Percentiles rank a stretch among this genome's conserved stretches.
phyloP scores from a whole-genome alignment of 2,329 filamentous ascomycete genomes.

The Zymoseptoria tritici region DNA sequence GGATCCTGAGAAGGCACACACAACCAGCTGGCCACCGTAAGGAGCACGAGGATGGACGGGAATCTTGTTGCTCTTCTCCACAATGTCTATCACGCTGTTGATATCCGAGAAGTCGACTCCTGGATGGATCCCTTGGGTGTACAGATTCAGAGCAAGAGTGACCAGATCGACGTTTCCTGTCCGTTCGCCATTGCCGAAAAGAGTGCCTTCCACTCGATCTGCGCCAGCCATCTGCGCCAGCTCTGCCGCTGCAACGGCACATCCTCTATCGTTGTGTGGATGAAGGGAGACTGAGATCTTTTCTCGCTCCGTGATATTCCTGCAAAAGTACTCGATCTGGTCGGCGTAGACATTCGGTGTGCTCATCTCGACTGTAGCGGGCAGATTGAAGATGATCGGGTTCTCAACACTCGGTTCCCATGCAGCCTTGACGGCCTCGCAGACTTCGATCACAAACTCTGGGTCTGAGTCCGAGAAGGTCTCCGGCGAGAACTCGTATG shows the following conservation, averaged over 20 bases:
- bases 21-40: constrained; percentile 86
- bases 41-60: constrained; percentile 83
- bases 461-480: constrained; percentile 84
- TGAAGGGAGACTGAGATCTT: constrained; percentile 86
- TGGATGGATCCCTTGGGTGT: constrained; percentile 83
- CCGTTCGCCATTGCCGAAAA: constrained; percentile 91
- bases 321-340: constrained; percentile 92
- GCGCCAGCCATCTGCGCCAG: constrained; percentile 94
- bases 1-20: constrained; percentile 82
- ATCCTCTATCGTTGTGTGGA: constrained; percentile 90
- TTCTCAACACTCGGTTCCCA: constrained; percentile 76
- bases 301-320: constrained; percentile 72
- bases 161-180: constrained; percentile 95
- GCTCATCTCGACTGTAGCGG: constrained; percentile 89
- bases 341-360: constrained; percentile 96
- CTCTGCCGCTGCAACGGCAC: constrained; percentile 81
- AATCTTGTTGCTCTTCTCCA: constrained; percentile 91
- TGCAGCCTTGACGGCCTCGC: constrained; percentile 86
- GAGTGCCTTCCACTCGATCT: constrained; percentile 85
- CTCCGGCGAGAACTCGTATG: constrained; percentile 78
- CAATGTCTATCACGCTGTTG: constrained; percentile 73
- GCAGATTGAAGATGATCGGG: constrained; percentile 93
- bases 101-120: constrained; percentile 89
- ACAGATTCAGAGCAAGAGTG: constrained; percentile 85
- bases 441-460: constrained; percentile 75